These are phyloP conservation scores for Lachnellula hyalina DNA, from an alignment of 2,329 filamentous ascomycete genomes.

Conservation along the genomic window DNA sequence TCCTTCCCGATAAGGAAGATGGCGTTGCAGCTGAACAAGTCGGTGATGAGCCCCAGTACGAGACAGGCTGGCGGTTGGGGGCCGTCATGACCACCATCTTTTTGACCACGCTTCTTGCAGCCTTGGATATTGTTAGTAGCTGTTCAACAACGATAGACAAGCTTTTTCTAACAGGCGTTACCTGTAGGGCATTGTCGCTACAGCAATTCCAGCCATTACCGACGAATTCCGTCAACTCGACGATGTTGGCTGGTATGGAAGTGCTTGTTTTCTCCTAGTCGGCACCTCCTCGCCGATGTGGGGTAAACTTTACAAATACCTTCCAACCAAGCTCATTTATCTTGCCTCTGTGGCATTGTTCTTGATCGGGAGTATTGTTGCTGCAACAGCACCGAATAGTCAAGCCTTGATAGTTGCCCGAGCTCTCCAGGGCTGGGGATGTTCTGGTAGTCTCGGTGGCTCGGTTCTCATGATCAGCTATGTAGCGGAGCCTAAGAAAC, in stretches of 20 bases:
- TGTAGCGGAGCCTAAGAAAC: slow-evolving; percentile 24
- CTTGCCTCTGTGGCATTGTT: slow-evolving; percentile 24
- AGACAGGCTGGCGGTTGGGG: slow-evolving; percentile 51
- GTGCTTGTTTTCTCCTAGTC: slow-evolving; percentile 21
- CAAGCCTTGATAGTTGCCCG: slow-evolving; percentile 27
- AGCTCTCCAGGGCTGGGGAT: slow-evolving; percentile 25
- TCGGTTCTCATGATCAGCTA: slow-evolving; percentile 38
- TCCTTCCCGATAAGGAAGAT: too few species aligned
- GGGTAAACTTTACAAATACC: slow-evolving; percentile 24
- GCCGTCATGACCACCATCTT: slow-evolving; percentile 20
- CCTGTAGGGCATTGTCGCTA: slow-evolving; percentile 1
- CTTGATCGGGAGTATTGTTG: slow-evolving; percentile 26
- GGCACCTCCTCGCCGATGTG: slow-evolving; percentile 13
- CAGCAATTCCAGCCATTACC: slow-evolving; percentile 7
- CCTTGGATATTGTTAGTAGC: not conserved
- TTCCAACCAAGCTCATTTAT: slow-evolving; percentile 19
- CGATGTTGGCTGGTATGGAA: slow-evolving; percentile 41
- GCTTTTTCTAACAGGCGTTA: not conserved
- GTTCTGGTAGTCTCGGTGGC: slow-evolving; percentile 29
- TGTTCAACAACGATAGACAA: not conserved
- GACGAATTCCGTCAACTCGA: slow-evolving; percentile 3
- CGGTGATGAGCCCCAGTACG: slow-evolving; percentile 46
- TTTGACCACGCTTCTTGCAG: slow-evolving; percentile 2
- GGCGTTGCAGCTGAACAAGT: too few species aligned
- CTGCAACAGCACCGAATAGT: slow-evolving; percentile 24